Percentiles rank a stretch among this genome's conserved stretches.
Evolutionary conservation across 2,329 filamentous ascomycete species (phyloP).

Genomic region (Pseudocercospora macadamiae): DNA sequence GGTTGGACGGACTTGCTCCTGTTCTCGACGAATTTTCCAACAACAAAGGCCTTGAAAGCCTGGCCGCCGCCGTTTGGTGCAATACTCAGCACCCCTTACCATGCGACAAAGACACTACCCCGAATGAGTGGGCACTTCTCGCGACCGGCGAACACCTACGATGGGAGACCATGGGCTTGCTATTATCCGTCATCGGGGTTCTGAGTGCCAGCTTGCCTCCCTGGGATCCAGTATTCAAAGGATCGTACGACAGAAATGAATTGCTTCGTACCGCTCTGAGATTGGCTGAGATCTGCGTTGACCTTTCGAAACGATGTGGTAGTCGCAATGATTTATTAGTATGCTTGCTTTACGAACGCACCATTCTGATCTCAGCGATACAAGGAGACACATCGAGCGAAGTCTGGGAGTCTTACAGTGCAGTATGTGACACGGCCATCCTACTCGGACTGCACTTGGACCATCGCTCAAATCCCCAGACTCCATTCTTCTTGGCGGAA

Average conservation of each 20-base stretch:
- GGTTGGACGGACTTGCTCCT: conserved; percentile 23
- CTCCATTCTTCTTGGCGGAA: conserved; percentile 30
- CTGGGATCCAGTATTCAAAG: conserved; percentile 27
- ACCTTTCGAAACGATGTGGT: conserved; percentile 28
- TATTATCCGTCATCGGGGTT: conserved; percentile 39
- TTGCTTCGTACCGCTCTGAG: conserved; percentile 10
- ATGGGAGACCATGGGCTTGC: conserved; percentile 46
- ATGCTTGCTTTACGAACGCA: conserved; percentile 28
- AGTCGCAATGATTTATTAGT: conserved; percentile 27
- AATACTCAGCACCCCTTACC: conserved; percentile 42
- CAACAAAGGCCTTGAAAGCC: conserved; percentile 29
- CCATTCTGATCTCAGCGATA: conserved; percentile 20
- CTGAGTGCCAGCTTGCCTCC: conserved; percentile 25
- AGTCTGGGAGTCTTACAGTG: conserved; percentile 30
- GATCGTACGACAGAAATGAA: conserved; percentile 1
- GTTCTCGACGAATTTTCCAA: conserved; percentile 17
- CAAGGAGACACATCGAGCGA: conserved; percentile 28
- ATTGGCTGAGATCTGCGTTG: conserved; percentile 26
- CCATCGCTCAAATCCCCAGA: conserved; percentile 20
- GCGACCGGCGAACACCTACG: conserved; percentile 42
- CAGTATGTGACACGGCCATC: conserved; percentile 28
- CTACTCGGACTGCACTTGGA: conserved; percentile 31
- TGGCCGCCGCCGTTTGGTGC: conserved; percentile 42
- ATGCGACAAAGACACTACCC: conserved; percentile 35
- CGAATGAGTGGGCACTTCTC: conserved; percentile 39